These are phyloP conservation scores for Podaxis mareebaensis DNA, from an alignment of 768 basidiomycete species.

Conservation along the genomic window DNA sequence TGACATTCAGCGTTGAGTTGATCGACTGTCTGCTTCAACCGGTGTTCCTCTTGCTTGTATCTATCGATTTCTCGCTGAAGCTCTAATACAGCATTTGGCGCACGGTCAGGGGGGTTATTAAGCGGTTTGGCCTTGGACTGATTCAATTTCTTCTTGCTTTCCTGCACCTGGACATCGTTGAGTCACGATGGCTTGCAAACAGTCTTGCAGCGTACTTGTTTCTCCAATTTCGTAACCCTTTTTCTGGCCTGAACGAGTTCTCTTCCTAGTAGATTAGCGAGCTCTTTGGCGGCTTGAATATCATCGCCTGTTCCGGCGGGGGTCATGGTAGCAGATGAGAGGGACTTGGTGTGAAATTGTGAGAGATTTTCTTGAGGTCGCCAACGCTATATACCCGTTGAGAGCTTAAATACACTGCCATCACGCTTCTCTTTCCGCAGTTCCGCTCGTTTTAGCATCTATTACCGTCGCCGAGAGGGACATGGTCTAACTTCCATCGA, in stretches of 20 bases:
- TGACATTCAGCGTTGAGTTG: neutral
- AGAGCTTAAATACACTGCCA: neutral
- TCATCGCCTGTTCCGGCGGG: neutral
- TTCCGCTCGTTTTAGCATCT: neutral
- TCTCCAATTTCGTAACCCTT: neutral
- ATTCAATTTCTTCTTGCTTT: neutral
- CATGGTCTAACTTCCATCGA: no score
- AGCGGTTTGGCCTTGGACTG: neutral
- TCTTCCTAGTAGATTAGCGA: slow-evolving; percentile 6
- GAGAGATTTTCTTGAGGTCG: neutral
- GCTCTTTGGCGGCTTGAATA: neutral
- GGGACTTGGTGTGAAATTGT: neutral
- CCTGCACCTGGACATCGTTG: neutral
- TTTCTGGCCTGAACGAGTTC: slow-evolving; percentile 4
- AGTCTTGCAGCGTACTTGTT: neutral
- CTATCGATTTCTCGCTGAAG: neutral
- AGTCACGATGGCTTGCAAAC: neutral
- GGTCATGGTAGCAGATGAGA: neutral
- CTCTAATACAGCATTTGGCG: neutral
- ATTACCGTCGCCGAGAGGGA: no score
- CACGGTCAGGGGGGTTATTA: neutral
- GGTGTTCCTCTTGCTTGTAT: neutral
- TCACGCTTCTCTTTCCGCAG: neutral
- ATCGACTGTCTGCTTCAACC: neutral
- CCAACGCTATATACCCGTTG: neutral